Percentiles rank a stretch among this genome's conserved stretches.
These are phyloP conservation scores for Rhinocladiella mackenziei DNA, from an alignment of 2,329 filamentous ascomycete genomes.

Conservation along the genomic window DNA sequence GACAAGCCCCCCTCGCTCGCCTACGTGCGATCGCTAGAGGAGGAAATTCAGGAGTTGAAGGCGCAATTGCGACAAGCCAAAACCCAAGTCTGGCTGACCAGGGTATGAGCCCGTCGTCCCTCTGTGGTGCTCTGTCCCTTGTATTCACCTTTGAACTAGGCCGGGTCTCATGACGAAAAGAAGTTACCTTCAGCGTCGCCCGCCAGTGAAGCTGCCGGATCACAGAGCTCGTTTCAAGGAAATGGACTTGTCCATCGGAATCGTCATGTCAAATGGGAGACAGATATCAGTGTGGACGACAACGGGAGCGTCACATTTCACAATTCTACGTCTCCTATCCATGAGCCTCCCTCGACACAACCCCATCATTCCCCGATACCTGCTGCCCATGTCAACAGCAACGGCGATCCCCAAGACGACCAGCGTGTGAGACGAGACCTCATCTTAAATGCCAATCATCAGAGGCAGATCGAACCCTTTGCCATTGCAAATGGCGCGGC, in stretches of 20 bases:
- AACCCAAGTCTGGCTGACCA: conserved; percentile 25
- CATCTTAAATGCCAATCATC: conserved; percentile 24
- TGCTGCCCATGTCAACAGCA: conserved; percentile 2
- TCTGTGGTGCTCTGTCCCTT: not conserved
- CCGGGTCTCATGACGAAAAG: conserved; percentile 23
- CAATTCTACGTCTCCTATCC: conserved; percentile 27
- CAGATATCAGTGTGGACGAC: conserved; percentile 28
- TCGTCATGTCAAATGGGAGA: conserved; percentile 24
- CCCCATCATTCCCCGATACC: conserved; percentile 10
- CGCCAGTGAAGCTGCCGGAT: conserved; percentile 21
- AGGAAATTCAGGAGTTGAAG: conserved; percentile 27
- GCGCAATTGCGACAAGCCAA: conserved; percentile 26
- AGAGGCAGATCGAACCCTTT: conserved; percentile 26
- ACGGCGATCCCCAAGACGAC: conserved; percentile 15
- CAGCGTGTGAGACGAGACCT: conserved; percentile 24
- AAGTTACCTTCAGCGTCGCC: conserved; percentile 25
- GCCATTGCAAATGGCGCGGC: conserved; percentile 28
- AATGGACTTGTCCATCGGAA: conserved; percentile 14
- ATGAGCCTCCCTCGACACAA: conserved; percentile 23
- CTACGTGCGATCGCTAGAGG: conserved; percentile 29
- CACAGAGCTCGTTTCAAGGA: conserved; percentile 16
- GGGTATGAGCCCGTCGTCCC: conserved; percentile 6
- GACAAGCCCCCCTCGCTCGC: conserved; percentile 29
- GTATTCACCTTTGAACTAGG: conserved; percentile 6
- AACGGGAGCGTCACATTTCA: conserved; percentile 28